A percentile compares a stretch with the other conserved stretches of the same genome.
phyloP scores from a whole-genome alignment of 148 eudicot species.

The Nyssa sinensis region DNA sequence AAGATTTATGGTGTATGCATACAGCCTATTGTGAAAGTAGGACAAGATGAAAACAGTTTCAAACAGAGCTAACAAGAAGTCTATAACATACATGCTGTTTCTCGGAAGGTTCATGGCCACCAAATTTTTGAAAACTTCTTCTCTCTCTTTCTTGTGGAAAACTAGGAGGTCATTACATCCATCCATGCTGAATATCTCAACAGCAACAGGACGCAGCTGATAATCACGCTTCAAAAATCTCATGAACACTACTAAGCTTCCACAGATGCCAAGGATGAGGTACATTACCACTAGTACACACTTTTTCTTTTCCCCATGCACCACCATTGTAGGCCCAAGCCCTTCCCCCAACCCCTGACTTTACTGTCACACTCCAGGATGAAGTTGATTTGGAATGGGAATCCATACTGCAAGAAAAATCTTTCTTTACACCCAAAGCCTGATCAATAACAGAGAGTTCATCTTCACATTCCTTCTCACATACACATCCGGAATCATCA shows the following conservation, averaged over 20 bases:
- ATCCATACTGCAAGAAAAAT: constrained; percentile 64
- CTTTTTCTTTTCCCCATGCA: constrained; percentile 98
- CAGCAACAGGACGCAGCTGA: constrained; percentile 97
- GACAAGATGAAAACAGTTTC: neutral
- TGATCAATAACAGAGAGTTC: constrained; percentile 92
- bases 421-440: constrained; percentile 96
- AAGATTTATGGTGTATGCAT: neutral
- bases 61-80: constrained; percentile 9
- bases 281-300: constrained; percentile 65
- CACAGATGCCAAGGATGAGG: constrained; percentile 97
- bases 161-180: constrained; percentile 97
- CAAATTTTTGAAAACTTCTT: constrained; percentile 92
- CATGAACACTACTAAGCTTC: constrained; percentile 98
- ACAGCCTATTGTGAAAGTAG: constrained; percentile 1
- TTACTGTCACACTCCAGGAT: constrained; percentile 66
- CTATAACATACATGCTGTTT: constrained; percentile 84
- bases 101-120: constrained; percentile 97
- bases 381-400: constrained; percentile 84
- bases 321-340: constrained; percentile 99
- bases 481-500: constrained; percentile 83
- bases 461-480: constrained; percentile 92
- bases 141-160: constrained; percentile 98
- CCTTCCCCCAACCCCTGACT: constrained; percentile 71
- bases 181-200: constrained; percentile 99
- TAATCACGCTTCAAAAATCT: constrained; percentile 97